Base-by-base conservation (phyloP, 1,284 basidiomycete species). In the Boletus mariae region DNA sequence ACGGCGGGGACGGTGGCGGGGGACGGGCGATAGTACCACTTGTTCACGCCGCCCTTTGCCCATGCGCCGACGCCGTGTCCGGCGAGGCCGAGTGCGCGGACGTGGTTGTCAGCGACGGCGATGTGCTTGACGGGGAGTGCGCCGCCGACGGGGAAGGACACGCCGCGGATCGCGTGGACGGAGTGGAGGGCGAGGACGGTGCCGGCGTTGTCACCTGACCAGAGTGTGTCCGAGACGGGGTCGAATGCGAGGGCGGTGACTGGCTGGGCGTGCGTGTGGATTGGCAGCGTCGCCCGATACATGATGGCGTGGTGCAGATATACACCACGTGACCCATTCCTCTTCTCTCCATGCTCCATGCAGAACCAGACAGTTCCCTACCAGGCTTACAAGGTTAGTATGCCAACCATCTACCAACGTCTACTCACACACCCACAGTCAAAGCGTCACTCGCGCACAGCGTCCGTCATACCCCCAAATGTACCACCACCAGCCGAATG, bases 141-240 rank as follows among this genome's bases (percentile, higher is more conserved):
- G 3, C 82, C 82, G 12, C 85, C 84, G 25, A 87, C 83, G 9
- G 82, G 87, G 66, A 92, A 94, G n/a, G 80, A 82, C 26, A 93
- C 88, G 1, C 88, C 90, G 43, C 84, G 80, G 49, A 82, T 68
- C 12, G 85, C 85, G 45, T 77, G 77, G 10, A 82, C 75, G 13
- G 86, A 83, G 68, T 90, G 86, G 65, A 88, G 85, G 1, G 91
- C 88, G 34, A 79, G 73, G 53, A 97, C 79, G 57, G 79, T 76
- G 7, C 96, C 95, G 37, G 82, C 73, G 50, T 85, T 82, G 17
- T 83, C 80, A 43, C 94, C 95, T 45, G 88, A 79, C 94, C 94
- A 97, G 35, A 98, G 75, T 12, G 90, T 83, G 70, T 98, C 94
- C 1, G 91, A 89, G 41, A 90, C 87, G 6, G 92, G 88, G 72